Percentiles rank a stretch among this genome's conserved stretches.
Conservation (phyloP, 352 stramenopile genomes). For the Saprolegnia parasitica region DNA sequence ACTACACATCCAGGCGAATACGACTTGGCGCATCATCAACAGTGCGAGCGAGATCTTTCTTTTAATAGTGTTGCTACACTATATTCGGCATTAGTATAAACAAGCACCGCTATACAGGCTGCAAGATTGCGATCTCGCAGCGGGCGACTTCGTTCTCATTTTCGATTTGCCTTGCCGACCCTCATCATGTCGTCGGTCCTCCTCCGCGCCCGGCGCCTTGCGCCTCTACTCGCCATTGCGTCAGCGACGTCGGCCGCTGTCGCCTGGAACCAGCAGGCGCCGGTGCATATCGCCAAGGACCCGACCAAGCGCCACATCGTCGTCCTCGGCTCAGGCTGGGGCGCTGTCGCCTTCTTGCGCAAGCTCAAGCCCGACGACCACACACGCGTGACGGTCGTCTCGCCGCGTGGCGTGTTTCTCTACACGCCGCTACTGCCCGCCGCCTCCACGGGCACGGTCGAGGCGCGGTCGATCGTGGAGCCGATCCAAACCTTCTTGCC, state of each 20-base stretch:
- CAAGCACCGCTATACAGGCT: not conserved
- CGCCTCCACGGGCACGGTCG: conserved; percentile 17
- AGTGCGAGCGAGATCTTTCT: not conserved
- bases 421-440: conserved; percentile 27
- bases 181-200: not conserved
- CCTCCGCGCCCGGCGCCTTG: not conserved
- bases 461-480: conserved; percentile 25
- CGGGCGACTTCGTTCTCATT: not conserved
- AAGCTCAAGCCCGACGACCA: conserved; percentile 17
- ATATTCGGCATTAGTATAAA: not conserved
- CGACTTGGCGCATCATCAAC: not conserved
- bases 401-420: conserved; percentile 22
- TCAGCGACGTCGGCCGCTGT: not conserved
- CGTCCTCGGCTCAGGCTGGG: conserved; percentile 27
- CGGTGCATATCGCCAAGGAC: not conserved
- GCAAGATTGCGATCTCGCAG: not conserved
- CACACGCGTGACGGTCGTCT: conserved; percentile 26
- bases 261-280: not conserved
- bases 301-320: conserved; percentile 21
- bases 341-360: conserved; percentile 19
- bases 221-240: not conserved
- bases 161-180: not conserved
- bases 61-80: not conserved
- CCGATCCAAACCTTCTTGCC: conserved; percentile 20
- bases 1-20: too few species aligned